phyloP scores from a whole-genome alignment of 345 rosid species.

The Toxicodendron radicans region DNA sequence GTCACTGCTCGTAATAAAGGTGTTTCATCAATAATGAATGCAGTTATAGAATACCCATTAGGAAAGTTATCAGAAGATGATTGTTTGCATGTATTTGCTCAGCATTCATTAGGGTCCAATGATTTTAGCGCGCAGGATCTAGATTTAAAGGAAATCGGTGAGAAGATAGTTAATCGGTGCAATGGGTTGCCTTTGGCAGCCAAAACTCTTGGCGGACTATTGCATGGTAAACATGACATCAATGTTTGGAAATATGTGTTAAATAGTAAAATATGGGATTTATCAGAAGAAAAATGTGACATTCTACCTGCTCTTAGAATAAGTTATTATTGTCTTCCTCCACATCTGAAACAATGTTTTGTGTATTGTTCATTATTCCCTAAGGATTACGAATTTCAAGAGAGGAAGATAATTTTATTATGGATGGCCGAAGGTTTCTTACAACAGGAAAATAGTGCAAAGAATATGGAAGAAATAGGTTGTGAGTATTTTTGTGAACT shows the following conservation, averaged over 20 bases:
- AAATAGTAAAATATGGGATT: background rate
- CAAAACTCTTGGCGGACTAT: background rate
- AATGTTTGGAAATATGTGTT: background rate
- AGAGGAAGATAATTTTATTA: background rate
- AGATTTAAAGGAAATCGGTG: background rate
- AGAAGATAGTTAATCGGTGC: background rate
- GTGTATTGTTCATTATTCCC: constrained; percentile 9
- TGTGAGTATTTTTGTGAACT: too few species aligned
- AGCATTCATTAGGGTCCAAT: background rate
- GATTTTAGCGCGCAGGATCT: background rate
- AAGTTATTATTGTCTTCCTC: background rate
- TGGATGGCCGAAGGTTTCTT: constrained; percentile 22
- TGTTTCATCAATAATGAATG: background rate
- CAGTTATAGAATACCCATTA: rapidly evolving
- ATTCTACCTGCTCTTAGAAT: background rate
- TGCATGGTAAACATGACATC: too few species aligned
- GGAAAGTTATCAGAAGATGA: background rate
- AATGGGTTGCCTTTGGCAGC: background rate
- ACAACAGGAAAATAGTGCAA: too few species aligned
- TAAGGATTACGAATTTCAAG: background rate
- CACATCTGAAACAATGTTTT: constrained; percentile 11
- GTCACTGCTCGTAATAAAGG: background rate
- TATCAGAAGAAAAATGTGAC: background rate
- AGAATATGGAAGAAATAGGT: too few species aligned
- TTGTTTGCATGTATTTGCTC: background rate